phyloP scores from a whole-genome alignment of 805 yeast genomes.

The Clavispora fructus region DNA sequence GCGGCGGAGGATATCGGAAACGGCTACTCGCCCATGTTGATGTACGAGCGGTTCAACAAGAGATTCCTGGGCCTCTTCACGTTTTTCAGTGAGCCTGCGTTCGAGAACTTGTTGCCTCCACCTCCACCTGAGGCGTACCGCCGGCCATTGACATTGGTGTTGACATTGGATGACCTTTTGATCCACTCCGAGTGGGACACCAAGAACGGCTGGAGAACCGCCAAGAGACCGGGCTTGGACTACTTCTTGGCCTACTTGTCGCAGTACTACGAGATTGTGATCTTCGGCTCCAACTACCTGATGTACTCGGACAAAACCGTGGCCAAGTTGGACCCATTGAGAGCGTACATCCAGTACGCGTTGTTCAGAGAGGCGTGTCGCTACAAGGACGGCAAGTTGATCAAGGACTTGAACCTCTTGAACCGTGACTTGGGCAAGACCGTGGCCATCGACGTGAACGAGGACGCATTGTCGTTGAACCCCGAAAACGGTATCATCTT shows the following conservation, averaged over 20 bases:
- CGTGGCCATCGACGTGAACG: constrained; percentile 72
- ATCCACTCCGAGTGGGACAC: constrained; percentile 91
- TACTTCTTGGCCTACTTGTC: constrained; percentile 92
- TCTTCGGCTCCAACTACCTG: constrained; percentile 81
- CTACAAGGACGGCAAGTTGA: constrained; percentile 79
- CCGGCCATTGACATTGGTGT: constrained; percentile 85
- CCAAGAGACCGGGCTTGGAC: constrained; percentile 97
- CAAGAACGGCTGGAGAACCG: constrained; percentile 95
- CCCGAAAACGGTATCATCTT: constrained; percentile 92
- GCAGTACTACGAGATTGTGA: constrained; percentile 91
- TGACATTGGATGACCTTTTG: constrained; percentile 84
- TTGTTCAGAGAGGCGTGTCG: constrained; percentile 88
- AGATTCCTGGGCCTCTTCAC: constrained; percentile 73
- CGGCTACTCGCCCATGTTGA: constrained; percentile 62
- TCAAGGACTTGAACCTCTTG: constrained; percentile 84
- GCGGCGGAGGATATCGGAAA: constrained; percentile 52
- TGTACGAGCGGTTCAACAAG: constrained; percentile 64
- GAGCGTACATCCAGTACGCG: constrained; percentile 81
- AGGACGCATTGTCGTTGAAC: constrained; percentile 68
- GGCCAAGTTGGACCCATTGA: constrained; percentile 87
- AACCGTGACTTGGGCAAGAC: constrained; percentile 87
- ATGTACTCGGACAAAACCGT: constrained; percentile 81
- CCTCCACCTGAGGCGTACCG: constrained; percentile 88
- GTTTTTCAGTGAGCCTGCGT: constrained; percentile 89
- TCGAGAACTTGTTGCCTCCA: constrained; percentile 89